phyloP scores from a whole-genome alignment of 2,329 filamentous ascomycete species.

The Penicillium sp. region DNA sequence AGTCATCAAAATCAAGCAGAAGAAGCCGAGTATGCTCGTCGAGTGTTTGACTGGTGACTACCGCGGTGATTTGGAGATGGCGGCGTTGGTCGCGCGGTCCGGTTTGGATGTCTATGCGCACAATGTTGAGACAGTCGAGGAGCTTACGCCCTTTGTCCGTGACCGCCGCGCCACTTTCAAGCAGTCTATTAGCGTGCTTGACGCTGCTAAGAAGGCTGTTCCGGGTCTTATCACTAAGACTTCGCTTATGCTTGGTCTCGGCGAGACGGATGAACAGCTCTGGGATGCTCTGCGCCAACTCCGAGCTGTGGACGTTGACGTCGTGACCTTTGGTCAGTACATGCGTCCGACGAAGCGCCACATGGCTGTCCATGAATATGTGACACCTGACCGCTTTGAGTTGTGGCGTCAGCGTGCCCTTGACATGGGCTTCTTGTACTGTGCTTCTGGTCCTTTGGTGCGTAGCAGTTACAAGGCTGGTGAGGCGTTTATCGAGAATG shows the following conservation, averaged over 20 bases:
- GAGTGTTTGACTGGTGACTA: constrained; percentile 70
- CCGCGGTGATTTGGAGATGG: constrained; percentile 79
- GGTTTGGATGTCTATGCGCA: constrained; percentile 96
- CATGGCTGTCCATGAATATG: constrained; percentile 93
- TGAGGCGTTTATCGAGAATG: constrained; percentile 98
- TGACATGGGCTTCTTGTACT: constrained; percentile 95
- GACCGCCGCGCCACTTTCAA: constrained; percentile 86
- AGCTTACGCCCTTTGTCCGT: constrained; percentile 79
- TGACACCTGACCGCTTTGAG: constrained; percentile 88
- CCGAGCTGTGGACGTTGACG: constrained; percentile 75
- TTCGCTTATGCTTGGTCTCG: constrained; percentile 91
- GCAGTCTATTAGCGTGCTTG: constrained; percentile 75
- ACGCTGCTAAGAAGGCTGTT: constrained; percentile 73
- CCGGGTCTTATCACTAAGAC: constrained; percentile 93
- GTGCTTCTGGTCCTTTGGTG: constrained; percentile 87
- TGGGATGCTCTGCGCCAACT: constrained; percentile 76
- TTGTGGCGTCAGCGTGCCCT: constrained; percentile 84
- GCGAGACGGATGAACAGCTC: constrained; percentile 84
- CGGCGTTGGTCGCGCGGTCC: constrained; percentile 74
- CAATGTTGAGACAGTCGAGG: constrained; percentile 94
- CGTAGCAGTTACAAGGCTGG: constrained; percentile 96
- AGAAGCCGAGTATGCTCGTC: constrained; percentile 50
- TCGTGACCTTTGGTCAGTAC: constrained; percentile 99
- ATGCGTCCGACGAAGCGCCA: constrained; percentile 98
- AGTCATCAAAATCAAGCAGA: constrained; percentile 86